phyloP scores from a whole-genome alignment of 257 asterid species.

The Coffea canephora region DNA sequence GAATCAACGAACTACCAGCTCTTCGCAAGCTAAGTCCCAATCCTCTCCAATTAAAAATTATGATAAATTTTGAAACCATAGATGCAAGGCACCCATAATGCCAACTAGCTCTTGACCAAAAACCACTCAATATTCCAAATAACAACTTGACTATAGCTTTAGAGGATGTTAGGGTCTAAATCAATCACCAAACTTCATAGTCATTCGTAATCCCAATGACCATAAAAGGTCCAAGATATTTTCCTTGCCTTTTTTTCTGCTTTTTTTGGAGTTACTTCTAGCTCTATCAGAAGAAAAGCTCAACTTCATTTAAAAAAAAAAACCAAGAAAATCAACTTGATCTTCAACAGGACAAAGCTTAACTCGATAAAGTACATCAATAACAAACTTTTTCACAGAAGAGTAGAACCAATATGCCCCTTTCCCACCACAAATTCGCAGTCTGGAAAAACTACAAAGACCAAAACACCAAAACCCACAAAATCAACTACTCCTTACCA shows the following conservation, averaged over 20 bases:
- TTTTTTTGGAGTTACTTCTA: background rate
- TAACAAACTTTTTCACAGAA: background rate
- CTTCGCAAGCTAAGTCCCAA: background rate
- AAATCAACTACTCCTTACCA: background rate
- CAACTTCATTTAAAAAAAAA: background rate
- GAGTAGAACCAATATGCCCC: background rate
- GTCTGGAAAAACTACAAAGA: background rate
- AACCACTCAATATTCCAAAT: background rate
- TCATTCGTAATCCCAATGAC: background rate
- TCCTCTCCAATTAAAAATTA: background rate
- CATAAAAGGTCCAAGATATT: background rate
- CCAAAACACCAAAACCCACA: background rate
- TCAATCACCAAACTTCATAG: background rate
- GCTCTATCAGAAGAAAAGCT: background rate
- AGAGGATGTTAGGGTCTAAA: background rate
- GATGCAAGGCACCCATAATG: background rate
- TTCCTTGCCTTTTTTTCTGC: background rate
- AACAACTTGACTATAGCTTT: background rate
- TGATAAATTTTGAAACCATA: background rate
- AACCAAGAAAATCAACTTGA: background rate
- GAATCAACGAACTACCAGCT: background rate
- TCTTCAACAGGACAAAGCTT: background rate
- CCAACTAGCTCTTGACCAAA: background rate
- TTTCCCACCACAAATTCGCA: background rate
- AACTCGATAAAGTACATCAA: background rate